Evolutionary conservation across 2,329 filamentous ascomycete genomes (phyloP).

Genomic region (Scedosporium minutisporum): DNA sequence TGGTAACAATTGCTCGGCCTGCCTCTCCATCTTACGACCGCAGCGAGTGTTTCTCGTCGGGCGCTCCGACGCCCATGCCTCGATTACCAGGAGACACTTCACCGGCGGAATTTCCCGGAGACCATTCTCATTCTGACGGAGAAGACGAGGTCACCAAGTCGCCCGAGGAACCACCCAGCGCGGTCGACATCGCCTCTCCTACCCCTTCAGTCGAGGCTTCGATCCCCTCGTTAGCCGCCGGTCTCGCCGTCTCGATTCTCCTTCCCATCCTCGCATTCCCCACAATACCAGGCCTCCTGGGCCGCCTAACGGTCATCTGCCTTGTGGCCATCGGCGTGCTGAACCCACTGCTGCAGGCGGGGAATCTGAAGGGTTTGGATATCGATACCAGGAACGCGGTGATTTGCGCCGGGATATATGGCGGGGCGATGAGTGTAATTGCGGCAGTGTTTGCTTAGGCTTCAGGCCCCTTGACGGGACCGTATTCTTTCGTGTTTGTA

Average conservation of each 20-base stretch:
- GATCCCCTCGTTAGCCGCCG: slow-evolving; percentile 22
- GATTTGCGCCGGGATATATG: not conserved
- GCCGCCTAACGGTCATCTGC: slow-evolving; percentile 46
- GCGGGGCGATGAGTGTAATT: slow-evolving; percentile 2
- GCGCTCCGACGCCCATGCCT: slow-evolving; percentile 16
- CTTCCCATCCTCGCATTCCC: slow-evolving; percentile 49
- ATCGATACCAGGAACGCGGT: slow-evolving; percentile 10
- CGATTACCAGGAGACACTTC: slow-evolving; percentile 7
- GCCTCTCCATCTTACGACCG: not conserved
- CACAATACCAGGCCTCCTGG: slow-evolving; percentile 45
- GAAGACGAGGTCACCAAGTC: not conserved
- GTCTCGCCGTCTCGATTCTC: slow-evolving; percentile 41
- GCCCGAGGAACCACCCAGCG: no score
- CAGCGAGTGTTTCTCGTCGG: slow-evolving; percentile 10
- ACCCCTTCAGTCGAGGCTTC: not conserved
- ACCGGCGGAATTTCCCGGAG: slow-evolving; percentile 1
- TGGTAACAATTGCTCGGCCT: slow-evolving; percentile 31
- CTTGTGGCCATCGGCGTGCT: slow-evolving; percentile 39
- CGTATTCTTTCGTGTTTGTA: not conserved
- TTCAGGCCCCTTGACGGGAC: not conserved
- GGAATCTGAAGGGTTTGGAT: slow-evolving; percentile 13
- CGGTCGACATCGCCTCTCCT: not conserved
- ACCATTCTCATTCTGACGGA: not conserved
- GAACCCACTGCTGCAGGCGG: slow-evolving; percentile 18
- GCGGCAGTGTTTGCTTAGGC: not conserved